These are phyloP conservation scores for Ceratorhiza oryzae-sativae DNA, from an alignment of 1,284 basidiomycete genomes.

Conservation along the genomic window DNA sequence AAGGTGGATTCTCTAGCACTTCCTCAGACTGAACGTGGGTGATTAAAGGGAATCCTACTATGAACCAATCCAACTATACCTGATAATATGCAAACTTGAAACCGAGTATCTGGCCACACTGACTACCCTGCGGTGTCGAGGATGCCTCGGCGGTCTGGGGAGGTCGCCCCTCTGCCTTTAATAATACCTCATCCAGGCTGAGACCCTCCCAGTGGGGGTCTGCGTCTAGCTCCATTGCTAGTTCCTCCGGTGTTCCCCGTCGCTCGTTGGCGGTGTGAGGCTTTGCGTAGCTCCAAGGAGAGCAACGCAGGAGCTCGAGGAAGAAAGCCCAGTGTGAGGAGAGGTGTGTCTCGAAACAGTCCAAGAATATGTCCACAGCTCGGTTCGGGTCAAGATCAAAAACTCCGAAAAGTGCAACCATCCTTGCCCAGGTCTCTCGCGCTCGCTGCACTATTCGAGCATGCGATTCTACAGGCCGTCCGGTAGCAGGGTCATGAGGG, in stretches of 20 bases:
- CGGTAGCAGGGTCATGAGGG: slow-evolving; percentile 57
- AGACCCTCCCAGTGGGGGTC: slow-evolving; percentile 54
- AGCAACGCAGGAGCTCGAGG: slow-evolving; percentile 81
- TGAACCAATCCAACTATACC: slow-evolving; percentile 55
- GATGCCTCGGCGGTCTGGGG: neutral
- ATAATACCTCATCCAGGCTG: slow-evolving; percentile 69
- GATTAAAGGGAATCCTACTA: slow-evolving; percentile 36
- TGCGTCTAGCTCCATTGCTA: slow-evolving; percentile 55
- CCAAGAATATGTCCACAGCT: slow-evolving; percentile 91
- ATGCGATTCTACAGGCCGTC: slow-evolving; percentile 62
- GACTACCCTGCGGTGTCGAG: slow-evolving; percentile 35
- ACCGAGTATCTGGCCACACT: slow-evolving; percentile 82
- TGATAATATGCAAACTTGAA: slow-evolving; percentile 95
- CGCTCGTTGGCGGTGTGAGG: slow-evolving; percentile 42
- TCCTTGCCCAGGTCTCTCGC: slow-evolving; percentile 80
- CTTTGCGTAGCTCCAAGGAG: slow-evolving; percentile 70
- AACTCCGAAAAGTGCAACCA: slow-evolving; percentile 90
- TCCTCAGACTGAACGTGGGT: slow-evolving; percentile 58
- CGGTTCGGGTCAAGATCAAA: slow-evolving; percentile 96
- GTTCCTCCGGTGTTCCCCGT: slow-evolving; percentile 52
- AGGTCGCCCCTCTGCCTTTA: slow-evolving; percentile 56
- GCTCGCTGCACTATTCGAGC: slow-evolving; percentile 68
- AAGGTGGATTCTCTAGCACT: slow-evolving; percentile 64
- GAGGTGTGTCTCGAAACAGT: slow-evolving; percentile 85
- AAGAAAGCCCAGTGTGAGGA: slow-evolving; percentile 92